Base-by-base conservation (phyloP, 257 asterid species). In the Nyctanthes arbortristis region DNA sequence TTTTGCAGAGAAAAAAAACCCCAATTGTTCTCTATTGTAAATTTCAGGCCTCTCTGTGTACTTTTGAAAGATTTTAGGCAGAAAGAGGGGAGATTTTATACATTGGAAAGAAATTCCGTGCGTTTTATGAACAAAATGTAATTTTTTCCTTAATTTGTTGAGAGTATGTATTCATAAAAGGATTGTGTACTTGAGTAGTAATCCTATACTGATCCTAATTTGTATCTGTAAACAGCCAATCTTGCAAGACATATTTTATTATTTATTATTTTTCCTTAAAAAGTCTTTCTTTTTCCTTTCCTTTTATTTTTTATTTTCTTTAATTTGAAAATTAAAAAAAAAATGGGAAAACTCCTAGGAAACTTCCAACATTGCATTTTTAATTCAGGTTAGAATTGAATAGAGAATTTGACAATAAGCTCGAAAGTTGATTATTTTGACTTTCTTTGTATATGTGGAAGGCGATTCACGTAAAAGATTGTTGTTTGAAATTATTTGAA, bases 1-100 rank as follows among this genome's bases (percentile, higher is more conserved):
- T 36, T 47, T 64, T 56, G 49, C 16, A 29, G 39, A 34, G 22
- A 43, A 37, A 68, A 39, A 49, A 56, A 3, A n/a, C n/a, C n/a
- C 9, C 73, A 56, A 64, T 40, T 16, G 39, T 32, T 67, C 33
- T 35, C 30, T 8, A 25, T 37, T 62, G 61, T 68, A 61, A 66
- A 62, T 66, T 56, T 58, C 32, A 49, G 37, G 67, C 33, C 69
- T 61, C 69, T 49, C n/a, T 67, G 59, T 65, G 45, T 37, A 59
- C 69, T 71, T 13, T 22, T 66, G 73, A 35, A 62, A 65, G 61
- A 52, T 52, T 52, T 52, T 61, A 59, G 45, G 63, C 24, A 9
- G 58, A 65, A 28, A 67, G 60, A 70, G 58, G 32, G 16, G 72
- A 72, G 70, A 76, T 68, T 68, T 64, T 67, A 66, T 31, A 30